Evolutionary conservation across 2,329 filamentous ascomycete genomes (phyloP).

Genomic region (Ophiocordyceps camponoti-leonardi): DNA sequence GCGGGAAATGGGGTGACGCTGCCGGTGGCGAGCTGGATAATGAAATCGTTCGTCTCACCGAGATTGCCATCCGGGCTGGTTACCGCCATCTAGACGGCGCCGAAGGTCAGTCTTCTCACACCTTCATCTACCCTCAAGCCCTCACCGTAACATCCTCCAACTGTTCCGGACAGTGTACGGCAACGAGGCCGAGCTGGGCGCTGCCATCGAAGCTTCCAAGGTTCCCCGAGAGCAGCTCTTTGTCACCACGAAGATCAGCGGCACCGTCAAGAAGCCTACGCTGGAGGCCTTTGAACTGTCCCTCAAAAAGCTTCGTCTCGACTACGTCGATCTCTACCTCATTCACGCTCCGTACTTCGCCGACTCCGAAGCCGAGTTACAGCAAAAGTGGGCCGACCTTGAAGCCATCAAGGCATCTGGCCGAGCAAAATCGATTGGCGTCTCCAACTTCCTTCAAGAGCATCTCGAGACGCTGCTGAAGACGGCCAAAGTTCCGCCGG

Average conservation of each 20-base stretch:
- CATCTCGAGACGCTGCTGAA: slow-evolving; percentile 38
- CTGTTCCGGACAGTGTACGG: slow-evolving; percentile 29
- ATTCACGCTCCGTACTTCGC: slow-evolving; percentile 42
- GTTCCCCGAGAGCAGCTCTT: slow-evolving; percentile 51
- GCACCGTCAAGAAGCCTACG: slow-evolving; percentile 20
- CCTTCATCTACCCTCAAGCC: not conserved
- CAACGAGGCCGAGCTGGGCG: slow-evolving; percentile 54
- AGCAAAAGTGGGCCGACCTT: slow-evolving; percentile 38
- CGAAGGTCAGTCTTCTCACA: slow-evolving; percentile 30
- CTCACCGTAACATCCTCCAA: not conserved
- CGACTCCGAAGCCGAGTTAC: slow-evolving; percentile 32
- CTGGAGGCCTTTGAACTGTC: slow-evolving; percentile 37
- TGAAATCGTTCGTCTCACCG: slow-evolving; percentile 28
- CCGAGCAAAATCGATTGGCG: slow-evolving; percentile 52
- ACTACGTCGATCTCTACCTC: slow-evolving; percentile 58
- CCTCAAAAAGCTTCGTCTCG: slow-evolving; percentile 46
- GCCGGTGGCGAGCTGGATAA: slow-evolving; percentile 34
- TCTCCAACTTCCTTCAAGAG: slow-evolving; percentile 52
- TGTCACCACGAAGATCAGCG: slow-evolving; percentile 43
- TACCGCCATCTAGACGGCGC: slow-evolving; percentile 62
- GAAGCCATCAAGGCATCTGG: slow-evolving; percentile 51
- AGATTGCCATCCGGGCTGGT: slow-evolving; percentile 49
- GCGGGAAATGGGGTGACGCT: slow-evolving; percentile 24
- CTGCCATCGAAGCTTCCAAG: slow-evolving; percentile 49
- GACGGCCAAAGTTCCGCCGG: slow-evolving; percentile 44